phyloP scores from a whole-genome alignment of 176 grass and related monocot species.

The Raddia guianensis region DNA sequence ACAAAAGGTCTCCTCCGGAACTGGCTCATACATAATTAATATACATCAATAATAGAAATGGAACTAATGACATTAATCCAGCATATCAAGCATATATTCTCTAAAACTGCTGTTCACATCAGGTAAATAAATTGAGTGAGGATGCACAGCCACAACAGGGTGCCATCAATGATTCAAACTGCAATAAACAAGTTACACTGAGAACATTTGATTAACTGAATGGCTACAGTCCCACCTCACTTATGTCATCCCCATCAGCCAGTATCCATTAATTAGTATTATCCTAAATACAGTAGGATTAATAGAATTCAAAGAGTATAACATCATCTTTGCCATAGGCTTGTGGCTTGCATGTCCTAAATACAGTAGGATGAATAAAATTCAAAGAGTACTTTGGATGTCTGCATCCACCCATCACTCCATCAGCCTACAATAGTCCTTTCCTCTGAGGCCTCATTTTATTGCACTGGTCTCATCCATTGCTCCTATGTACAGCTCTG shows the following conservation, averaged over 20 bases:
- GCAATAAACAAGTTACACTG: not conserved
- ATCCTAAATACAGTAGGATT: slow-evolving; percentile 12
- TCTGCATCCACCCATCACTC: not conserved
- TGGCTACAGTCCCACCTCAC: not conserved
- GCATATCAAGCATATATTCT: not conserved
- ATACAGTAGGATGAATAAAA: too few relatives aligned
- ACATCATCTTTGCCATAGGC: not conserved
- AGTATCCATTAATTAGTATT: slow-evolving; percentile 19
- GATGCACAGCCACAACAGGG: slow-evolving; percentile 8
- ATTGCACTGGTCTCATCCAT: not conserved
- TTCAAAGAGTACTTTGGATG: not conserved
- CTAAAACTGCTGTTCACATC: not conserved
- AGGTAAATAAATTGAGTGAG: not conserved
- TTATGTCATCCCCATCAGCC: not conserved
- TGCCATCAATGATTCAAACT: not conserved
- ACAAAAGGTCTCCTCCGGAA: slow-evolving; percentile 56
- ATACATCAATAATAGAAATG: slow-evolving; percentile 31
- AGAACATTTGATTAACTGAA: slow-evolving; percentile 9
- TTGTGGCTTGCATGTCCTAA: not conserved
- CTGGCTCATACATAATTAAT: slow-evolving; percentile 39
- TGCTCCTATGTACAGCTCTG: too few relatives aligned
- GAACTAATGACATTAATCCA: slow-evolving; percentile 4
- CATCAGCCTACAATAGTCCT: not conserved
- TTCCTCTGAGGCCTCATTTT: not conserved
- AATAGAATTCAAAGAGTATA: slow-evolving; percentile 24